Conservation (phyloP, 805 yeast species). For the Gaillardinia entomophila region DNA sequence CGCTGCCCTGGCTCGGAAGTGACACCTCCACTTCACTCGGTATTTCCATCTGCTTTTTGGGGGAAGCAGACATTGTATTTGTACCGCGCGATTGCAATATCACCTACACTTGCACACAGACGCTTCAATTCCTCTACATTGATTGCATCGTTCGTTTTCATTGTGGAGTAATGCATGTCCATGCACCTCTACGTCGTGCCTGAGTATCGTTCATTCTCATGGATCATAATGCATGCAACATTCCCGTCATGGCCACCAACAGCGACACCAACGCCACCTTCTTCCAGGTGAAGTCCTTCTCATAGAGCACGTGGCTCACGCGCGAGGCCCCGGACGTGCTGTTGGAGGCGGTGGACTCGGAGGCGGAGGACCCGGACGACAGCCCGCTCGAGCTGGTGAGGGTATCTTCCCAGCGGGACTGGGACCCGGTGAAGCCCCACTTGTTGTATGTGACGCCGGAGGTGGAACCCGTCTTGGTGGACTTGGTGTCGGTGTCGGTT, state of each 20-base stretch:
- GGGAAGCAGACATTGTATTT: too few species aligned
- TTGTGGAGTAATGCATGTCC: not conserved
- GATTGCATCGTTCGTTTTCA: too few species aligned
- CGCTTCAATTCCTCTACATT: too few species aligned
- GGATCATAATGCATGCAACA: slow-evolving; percentile 6
- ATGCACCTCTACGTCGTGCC: not conserved
- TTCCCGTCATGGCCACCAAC: slow-evolving; percentile 10
- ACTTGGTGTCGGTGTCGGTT: slow-evolving; percentile 4
- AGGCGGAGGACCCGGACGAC: slow-evolving; percentile 1
- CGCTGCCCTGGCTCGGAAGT: too few species aligned
- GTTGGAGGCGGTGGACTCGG: slow-evolving; percentile 12
- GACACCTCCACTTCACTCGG: too few species aligned
- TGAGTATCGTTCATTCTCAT: not conserved
- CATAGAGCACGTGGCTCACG: slow-evolving; percentile 3
- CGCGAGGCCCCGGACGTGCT: slow-evolving; percentile 13
- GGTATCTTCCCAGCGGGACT: slow-evolving; percentile 26
- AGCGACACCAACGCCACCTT: slow-evolving; percentile 10
- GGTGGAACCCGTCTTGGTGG: slow-evolving; percentile 6
- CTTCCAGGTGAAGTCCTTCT: slow-evolving; percentile 10
- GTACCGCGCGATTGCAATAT: too few species aligned
- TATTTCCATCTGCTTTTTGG: too few species aligned
- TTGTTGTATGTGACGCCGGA: slow-evolving; percentile 25
- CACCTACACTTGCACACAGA: too few species aligned
- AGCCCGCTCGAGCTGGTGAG: slow-evolving; percentile 6
- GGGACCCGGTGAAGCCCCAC: slow-evolving; percentile 39